A percentile compares a stretch with the other conserved stretches of the same genome.
Conservation (phyloP, 2,329 filamentous ascomycete genomes). For the Botrytis fragariae region DNA sequence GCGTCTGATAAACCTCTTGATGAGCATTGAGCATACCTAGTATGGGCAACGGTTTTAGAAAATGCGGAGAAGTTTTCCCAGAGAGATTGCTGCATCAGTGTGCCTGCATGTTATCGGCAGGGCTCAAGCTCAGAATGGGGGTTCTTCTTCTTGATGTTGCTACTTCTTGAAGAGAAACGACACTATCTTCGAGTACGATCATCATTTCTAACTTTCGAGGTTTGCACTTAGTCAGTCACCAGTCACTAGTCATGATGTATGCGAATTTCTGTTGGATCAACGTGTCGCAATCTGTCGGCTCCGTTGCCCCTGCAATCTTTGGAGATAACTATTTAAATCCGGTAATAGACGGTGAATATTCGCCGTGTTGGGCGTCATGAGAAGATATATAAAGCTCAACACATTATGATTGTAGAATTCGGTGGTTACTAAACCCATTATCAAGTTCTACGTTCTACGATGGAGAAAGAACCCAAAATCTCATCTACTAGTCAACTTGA, state of each 20-base stretch:
- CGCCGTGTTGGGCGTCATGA: neutral
- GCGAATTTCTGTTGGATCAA: neutral
- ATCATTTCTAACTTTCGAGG: neutral
- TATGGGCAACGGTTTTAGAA: neutral
- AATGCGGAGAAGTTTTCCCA: neutral
- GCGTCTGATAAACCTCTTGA: neutral
- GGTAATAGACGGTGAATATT: neutral
- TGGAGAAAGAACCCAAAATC: neutral
- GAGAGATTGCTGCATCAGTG: neutral
- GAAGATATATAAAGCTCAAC: neutral
- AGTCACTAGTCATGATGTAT: neutral
- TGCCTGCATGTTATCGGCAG: slow-evolving; percentile 1
- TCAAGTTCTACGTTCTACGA: neutral
- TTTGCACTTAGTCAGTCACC: neutral
- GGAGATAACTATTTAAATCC: slow-evolving; percentile 7
- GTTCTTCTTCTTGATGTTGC: neutral
- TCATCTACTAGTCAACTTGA: neutral
- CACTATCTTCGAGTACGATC: neutral
- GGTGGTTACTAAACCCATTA: neutral
- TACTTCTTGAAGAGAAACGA: neutral
- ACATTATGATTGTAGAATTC: neutral
- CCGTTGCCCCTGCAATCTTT: slow-evolving; percentile 2
- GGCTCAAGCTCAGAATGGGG: neutral
- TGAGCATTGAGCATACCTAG: neutral
- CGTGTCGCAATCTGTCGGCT: neutral